phyloP scores from a whole-genome alignment of 73 alveolate genomes.

The Tetrahymena malaccensis region DNA sequence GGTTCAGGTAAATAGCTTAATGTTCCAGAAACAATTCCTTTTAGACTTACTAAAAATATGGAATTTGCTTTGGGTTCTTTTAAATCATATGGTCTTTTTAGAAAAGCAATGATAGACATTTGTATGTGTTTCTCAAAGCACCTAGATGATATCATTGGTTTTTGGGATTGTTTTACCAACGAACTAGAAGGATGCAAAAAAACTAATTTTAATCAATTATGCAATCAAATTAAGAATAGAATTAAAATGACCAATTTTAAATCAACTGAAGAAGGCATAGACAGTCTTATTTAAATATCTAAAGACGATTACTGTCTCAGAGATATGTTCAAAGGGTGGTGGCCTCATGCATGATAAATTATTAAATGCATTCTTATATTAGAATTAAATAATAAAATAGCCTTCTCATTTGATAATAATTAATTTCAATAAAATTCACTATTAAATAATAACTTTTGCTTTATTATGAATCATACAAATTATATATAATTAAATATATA shows the following conservation, averaged over 20 bases:
- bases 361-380: no score
- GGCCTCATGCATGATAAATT: background rate
- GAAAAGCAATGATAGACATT: slow-evolving; percentile 23
- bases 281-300: background rate
- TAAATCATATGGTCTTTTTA: slow-evolving; percentile 81
- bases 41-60: slow-evolving; percentile 85
- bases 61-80: slow-evolving; percentile 84
- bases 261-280: background rate
- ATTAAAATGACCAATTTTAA: background rate
- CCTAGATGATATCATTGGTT: background rate
- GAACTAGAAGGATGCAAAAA: background rate
- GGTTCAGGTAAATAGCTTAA: slow-evolving; percentile 79
- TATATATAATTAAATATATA: no score
- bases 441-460: background rate
- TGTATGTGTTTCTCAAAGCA: background rate
- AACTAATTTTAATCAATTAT: background rate
- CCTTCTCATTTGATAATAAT: no score
- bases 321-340: background rate
- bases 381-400: no score
- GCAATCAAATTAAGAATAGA: background rate
- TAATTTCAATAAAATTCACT: no score
- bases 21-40: slow-evolving; percentile 95
- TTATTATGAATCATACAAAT: background rate
- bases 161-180: background rate
- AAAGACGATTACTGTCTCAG: background rate